Base-by-base conservation (phyloP, 768 basidiomycete species). In the Pleurotus sapidus region DNA sequence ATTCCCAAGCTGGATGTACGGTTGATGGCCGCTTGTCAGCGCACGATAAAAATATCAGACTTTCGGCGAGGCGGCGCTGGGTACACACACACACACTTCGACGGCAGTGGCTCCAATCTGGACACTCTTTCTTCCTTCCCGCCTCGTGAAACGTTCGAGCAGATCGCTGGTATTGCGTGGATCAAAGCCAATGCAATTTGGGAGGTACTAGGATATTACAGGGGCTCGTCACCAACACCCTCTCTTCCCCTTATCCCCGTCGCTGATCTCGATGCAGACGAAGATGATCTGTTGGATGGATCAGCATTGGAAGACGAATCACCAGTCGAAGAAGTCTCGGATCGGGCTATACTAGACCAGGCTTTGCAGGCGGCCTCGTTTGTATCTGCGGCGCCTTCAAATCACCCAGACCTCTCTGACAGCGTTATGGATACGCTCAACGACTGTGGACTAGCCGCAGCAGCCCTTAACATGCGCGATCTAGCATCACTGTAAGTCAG, bases 1-100 rank as follows among this genome's bases (percentile, higher is more conserved):
- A 56, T 63, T 8, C 57, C 60, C 1, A 66, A 67, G 56, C 58
- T 67, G 9, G 25, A 39, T n/a, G 49, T 66, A n/a, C 57, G 58
- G 24, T 43, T 65, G 1, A 50, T 60, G 4, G 49, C 55, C 9
- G 56, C 25, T 17, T 30, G 18, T 39, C 25, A 59, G 56, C 1
- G n/a, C 30, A 11, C 59, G 60, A 3, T 65, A 66, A 40, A 45
- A 9, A 14, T 65, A 67, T 56, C 63, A 60, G 2, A 58, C 48
- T 51, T 49, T 40, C 34, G 57, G 48, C 51, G 11, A 12, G 24
- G 62, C 9, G 60, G 60, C 12, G 17, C 58, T 11, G 62, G 62
- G 0, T 63, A 63, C 49, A 39, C 49, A 3, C 61, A 63, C 18
- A 61, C 46, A 1, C 68, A 67, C 49, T 63, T 63, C 38, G 62